Evolutionary conservation across 2,329 filamentous ascomycete species (phyloP).

Genomic region (Magnaporthiopsis poae): DNA sequence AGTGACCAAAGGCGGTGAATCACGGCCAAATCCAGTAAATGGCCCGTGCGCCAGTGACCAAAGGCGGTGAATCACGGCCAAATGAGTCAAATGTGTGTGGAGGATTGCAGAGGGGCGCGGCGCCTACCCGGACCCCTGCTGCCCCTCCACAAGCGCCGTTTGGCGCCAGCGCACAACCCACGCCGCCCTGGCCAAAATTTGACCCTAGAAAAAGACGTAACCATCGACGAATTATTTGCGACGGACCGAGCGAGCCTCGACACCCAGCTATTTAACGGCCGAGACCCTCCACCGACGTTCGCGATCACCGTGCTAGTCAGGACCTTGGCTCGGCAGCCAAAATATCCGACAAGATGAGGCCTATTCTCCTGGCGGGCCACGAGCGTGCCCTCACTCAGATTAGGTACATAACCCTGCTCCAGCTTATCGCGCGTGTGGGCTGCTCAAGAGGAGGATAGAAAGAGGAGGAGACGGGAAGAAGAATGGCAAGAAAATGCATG

Average conservation of each 20-base stretch:
- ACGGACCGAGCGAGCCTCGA: neutral
- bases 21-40: neutral
- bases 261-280: neutral
- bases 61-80: neutral
- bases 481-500: neutral
- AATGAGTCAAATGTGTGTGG: neutral
- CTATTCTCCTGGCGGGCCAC: constrained; percentile 91
- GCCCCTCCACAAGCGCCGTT: constrained; percentile 1
- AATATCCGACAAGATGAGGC: constrained; percentile 63
- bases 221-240: neutral
- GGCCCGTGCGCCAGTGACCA: neutral
- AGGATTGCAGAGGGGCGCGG: neutral
- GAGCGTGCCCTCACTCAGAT: constrained; percentile 94
- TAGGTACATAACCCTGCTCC: constrained; percentile 16
- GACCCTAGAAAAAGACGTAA: constrained; percentile 1
- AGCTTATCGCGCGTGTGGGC: neutral
- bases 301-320: neutral
- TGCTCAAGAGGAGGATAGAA: neutral
- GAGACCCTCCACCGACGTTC: neutral
- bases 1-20: neutral
- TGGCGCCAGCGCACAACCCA: constrained; percentile 3
- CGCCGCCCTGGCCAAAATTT: constrained; percentile 3
- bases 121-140: neutral
- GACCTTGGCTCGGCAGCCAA: neutral
- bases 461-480: neutral